Evolutionary conservation across 495 filamentous ascomycete species (phyloP).

Genomic region (Podospora bellae-mahoneyi): DNA sequence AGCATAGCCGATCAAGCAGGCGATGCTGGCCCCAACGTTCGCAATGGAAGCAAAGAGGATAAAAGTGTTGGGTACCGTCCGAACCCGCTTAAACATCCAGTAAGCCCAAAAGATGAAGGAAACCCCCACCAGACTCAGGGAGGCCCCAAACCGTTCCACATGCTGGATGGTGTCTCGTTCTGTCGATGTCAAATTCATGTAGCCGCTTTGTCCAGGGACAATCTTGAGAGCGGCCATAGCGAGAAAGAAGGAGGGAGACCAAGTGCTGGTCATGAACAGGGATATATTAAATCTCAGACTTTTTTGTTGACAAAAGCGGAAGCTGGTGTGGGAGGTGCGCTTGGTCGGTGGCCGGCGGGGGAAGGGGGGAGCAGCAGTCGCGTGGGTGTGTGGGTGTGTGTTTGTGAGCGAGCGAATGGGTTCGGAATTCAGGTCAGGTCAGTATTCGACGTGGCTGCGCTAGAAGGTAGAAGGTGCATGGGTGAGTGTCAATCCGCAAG

Average conservation of each 20-base stretch:
- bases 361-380: neutral
- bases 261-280: slow-evolving; percentile 16
- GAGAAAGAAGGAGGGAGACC: slow-evolving; percentile 3
- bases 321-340: slow-evolving; percentile 5
- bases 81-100: slow-evolving; percentile 52
- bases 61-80: slow-evolving; percentile 78
- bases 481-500: neutral
- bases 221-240: slow-evolving; percentile 21
- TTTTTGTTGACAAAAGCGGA: slow-evolving; percentile 8
- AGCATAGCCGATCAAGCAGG: slow-evolving; percentile 63
- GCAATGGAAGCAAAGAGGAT: slow-evolving; percentile 81
- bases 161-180: slow-evolving; percentile 34
- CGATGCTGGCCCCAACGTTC: slow-evolving; percentile 73
- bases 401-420: neutral
- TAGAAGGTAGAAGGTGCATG: neutral
- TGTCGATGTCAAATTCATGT: slow-evolving; percentile 33
- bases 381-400: neutral
- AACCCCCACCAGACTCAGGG: slow-evolving; percentile 65
- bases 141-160: slow-evolving; percentile 48
- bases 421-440: slow-evolving; percentile 1
- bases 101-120: slow-evolving; percentile 71
- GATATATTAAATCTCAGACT: slow-evolving; percentile 17
- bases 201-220: slow-evolving; percentile 23
- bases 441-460: slow-evolving; percentile 6
- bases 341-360: neutral